Base-by-base conservation (phyloP, 768 basidiomycete genomes). In the Austroboletus festivus region DNA sequence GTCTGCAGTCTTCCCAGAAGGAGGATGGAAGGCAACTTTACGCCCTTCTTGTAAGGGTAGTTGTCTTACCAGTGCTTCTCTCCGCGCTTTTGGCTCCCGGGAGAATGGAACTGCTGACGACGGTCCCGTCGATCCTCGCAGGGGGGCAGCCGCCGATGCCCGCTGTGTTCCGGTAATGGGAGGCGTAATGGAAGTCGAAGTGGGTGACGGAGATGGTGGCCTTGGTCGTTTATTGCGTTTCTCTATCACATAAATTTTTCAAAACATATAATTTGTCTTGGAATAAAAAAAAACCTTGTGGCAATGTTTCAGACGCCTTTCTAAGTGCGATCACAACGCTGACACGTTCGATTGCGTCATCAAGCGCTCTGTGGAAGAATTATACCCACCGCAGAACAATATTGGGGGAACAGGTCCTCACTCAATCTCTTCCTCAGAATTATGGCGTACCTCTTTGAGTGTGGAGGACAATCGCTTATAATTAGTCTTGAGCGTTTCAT, bases 21-120 rank as follows among this genome's bases (percentile, higher is more conserved):
- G 81, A 5, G 83, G 83, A 64, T 85, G 86, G 58, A 90, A 92
- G 1, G 86, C 90, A 11, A 93, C 89, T 57, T 85, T 89, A 47
- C 90, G 76, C 18, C 85, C 84, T 60, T 80, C 76, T 56, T 82
- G 82, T 16, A 92, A 71, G 10, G 86, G 85, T 3, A 85, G 69
- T 50, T 86, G 87, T 48, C 72, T 78, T 16, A 73, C 65, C 5
- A 83, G 60, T 2, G 77, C 77, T 55, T 89, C 83, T 53, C 82
- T 76, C 38, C 86, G 77, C 9, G 79, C 71, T 61, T 84, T 89
- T 9, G 82, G 74, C 45, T 88, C 87, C 34, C 86, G 79, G 5
- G 81, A 75, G 57, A 79, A 80, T 0, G 80, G 71, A 38, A 75
- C 60, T 1, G 68, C 60, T 11, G 76, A 64, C 34, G 76, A 72